Evolutionary conservation across 371 early-diverging fungal species (phyloP).

Genomic region (Quaeritorhiza haematococci): DNA sequence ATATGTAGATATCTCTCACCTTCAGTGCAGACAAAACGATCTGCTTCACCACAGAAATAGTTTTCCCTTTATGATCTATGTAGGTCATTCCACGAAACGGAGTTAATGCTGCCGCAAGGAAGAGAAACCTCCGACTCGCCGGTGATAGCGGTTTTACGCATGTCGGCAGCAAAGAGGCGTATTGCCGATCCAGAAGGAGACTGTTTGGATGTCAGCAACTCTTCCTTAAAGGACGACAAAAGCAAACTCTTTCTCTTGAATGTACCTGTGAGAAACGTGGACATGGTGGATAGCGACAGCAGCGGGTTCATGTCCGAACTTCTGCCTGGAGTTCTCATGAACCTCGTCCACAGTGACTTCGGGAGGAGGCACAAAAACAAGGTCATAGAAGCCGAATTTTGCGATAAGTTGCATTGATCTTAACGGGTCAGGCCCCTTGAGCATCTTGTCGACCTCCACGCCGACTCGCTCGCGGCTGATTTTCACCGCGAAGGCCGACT

Average conservation of each 20-base stretch:
- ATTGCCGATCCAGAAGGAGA: neutral
- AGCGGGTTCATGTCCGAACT: conserved; percentile 3
- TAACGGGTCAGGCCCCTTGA: conserved; percentile 57
- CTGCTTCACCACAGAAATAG: no score
- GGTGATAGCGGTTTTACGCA: no score
- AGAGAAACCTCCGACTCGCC: no score
- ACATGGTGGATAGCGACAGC: conserved; percentile 1
- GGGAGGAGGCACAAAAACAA: conserved; percentile 51
- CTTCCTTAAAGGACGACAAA: neutral
- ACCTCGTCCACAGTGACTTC: conserved; percentile 5
- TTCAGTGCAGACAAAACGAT: no score
- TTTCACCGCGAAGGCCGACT: conserved; percentile 69
- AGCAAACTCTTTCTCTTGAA: neutral
- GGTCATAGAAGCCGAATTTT: conserved; percentile 46
- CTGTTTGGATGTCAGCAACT: neutral
- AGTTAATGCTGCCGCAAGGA: no score
- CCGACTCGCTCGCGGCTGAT: conserved; percentile 96
- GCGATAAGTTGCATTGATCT: conserved; percentile 47
- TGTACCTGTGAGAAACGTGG: neutral
- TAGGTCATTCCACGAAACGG: no score
- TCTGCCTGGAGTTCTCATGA: neutral
- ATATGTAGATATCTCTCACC: no score
- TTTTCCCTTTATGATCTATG: no score
- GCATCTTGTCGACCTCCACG: conserved; percentile 93
- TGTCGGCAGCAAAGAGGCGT: no score